Evolutionary conservation across 1,284 basidiomycete genomes (phyloP), one percentile per base, ranked within the genome.

Genomic region (Ganoderma meredithae): DNA sequence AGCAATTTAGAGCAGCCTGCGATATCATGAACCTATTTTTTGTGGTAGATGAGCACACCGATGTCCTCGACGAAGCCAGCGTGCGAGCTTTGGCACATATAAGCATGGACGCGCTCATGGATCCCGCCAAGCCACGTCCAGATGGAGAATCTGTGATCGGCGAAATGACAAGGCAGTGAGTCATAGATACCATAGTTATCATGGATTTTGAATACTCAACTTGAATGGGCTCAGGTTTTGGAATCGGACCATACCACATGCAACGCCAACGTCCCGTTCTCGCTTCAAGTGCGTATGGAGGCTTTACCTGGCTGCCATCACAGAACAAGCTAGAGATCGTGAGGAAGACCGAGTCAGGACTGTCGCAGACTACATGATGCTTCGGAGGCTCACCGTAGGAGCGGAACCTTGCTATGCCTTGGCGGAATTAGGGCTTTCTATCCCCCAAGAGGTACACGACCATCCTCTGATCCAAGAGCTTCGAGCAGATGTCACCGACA

Each of bases 381-480:
- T 76, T 31, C 76, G 82, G 36, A 73, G 82, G 15, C 74, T 79
- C 27, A 80, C 76, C 60, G 70, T 72, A 60, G 81, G 79, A 1
- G 76, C 75, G 60, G 72, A 74, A 61, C 79, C 81, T 1, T 76
- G 72, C 19, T 82, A 79, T 71, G 79, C 76, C 15, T 69, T 81
- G 22, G 69, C 80, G 22, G 79, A 79, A 39, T 73, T 79, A 44
- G 75, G 71, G 33, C 60, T 81, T 27, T 77, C 80, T 53, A 69
- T 83, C 8, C 79, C 82, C 2, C 76, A 79, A 22, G 73, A 76
- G n/a, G 78, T 82, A 19, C 65, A 77, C 44, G 70, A 79, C 17
- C 77, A 83, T 69, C 81, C 81, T 3, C 68, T 74, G 62, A 72
- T 82, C 62, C 64, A 69, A 2, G 70, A 75, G 64, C 27, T 76